These are phyloP conservation scores for Esteya vermicola DNA, from an alignment of 2,329 filamentous ascomycete species.

Conservation along the genomic window DNA sequence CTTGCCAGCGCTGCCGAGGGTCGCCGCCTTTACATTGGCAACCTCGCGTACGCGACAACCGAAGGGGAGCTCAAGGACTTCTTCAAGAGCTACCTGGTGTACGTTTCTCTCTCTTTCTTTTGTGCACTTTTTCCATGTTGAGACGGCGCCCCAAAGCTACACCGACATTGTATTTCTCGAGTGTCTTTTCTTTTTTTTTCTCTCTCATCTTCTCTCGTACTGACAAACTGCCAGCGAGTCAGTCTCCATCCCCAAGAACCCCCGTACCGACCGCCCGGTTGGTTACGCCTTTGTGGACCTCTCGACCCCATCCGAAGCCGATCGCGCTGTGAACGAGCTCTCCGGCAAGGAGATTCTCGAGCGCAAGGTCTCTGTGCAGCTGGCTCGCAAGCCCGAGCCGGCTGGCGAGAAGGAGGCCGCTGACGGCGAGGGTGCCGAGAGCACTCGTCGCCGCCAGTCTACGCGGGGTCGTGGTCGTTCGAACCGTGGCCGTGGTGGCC, in stretches of 20 bases:
- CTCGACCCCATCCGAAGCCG: constrained; percentile 83
- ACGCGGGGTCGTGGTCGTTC: constrained; percentile 54
- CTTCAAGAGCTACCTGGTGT: constrained; percentile 99
- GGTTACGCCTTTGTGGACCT: constrained; percentile 99
- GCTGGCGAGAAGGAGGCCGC: constrained; percentile 65
- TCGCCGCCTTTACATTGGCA: constrained; percentile 98
- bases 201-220: constrained; percentile 7
- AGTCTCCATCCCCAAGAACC: constrained; percentile 98
- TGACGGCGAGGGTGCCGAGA: constrained; percentile 63
- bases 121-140: too few relatives aligned
- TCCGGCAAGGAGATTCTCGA: constrained; percentile 96
- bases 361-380: constrained; percentile 97
- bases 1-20: constrained; percentile 96
- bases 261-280: constrained; percentile 93
- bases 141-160: too few relatives aligned
- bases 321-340: constrained; percentile 88
- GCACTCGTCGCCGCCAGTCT: constrained; percentile 45
- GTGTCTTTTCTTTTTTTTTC: not conserved
- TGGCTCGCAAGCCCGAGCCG: constrained; percentile 91
- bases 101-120: constrained; percentile 33
- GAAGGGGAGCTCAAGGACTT: constrained; percentile 99
- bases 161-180: too few relatives aligned
- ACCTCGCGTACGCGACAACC: constrained; percentile 99
- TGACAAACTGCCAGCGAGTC: constrained; percentile 58
- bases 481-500: constrained; percentile 51